Evolutionary conservation across 768 basidiomycete species (phyloP), one percentile per base, ranked within the genome.

Genomic region (Clavulina sp.): DNA sequence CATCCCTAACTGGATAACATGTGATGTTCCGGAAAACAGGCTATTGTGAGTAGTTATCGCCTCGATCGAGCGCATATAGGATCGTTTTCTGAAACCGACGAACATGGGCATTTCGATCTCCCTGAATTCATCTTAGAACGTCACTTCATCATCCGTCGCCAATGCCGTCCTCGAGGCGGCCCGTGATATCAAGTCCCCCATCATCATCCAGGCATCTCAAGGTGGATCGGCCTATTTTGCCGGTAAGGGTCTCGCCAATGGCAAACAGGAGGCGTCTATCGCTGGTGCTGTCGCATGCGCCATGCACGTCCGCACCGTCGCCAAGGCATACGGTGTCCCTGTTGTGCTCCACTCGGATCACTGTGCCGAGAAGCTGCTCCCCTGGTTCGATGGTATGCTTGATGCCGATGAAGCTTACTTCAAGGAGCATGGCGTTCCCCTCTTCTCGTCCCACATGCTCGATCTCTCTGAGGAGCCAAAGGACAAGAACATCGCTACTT

Each of bases 351-450:
- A 99, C 80, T 83, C 86, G 55, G 95, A 99, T 68, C 95, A 99
- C 73, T 99, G 95, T 64, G 95, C 95, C 13, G 71, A 93, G 61
- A 97, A 99, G 68, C 85, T 97, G 57, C 78, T 99, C 52, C 92
- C 84, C 3, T 99, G 95, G 95, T 92, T 96, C 67, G 95, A 99
- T 66, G 93, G 89, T 52, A 96, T 99, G 95, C 86, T 97, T 64
- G 84, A 78, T 48, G 93, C 92, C 50, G 82, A 99, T 61, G 84
- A 95, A 69, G 84, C 74, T 19, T 91, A 93, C 73, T 95, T 72
- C 76, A 88, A 84, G 67, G 69, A 77, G 58, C 81, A 97, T 53
- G 69, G 69, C 62, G 66, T 55, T 21, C 62, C 62, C 48, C 62
- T 64, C 38, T 65, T 63, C 60, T 62, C 63, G 41, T 72, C 70